Evolutionary conservation across 352 stramenopile genomes (phyloP).

Genomic region (Elongisporangium undulatum): DNA sequence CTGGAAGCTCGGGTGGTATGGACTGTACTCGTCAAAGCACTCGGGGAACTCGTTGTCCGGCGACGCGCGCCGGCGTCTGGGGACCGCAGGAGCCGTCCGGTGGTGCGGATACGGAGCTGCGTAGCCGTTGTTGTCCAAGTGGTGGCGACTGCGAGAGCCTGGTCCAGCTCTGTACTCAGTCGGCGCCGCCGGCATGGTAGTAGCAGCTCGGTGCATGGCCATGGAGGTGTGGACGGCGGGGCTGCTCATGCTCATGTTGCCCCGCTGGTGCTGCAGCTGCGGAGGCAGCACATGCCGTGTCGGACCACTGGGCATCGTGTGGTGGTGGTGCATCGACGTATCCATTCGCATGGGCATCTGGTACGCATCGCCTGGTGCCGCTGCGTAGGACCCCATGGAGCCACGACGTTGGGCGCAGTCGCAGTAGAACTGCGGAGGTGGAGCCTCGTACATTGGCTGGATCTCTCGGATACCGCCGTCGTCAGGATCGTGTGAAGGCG

Average conservation of each 20-base stretch:
- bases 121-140: neutral
- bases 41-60: conserved; percentile 16
- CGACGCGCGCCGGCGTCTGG: neutral
- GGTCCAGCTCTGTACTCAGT: neutral
- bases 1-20: conserved; percentile 67
- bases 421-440: neutral
- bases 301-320: neutral
- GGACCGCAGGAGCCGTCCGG: neutral
- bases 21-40: conserved; percentile 81
- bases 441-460: neutral
- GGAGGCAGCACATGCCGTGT: neutral
- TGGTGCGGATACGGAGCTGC: neutral
- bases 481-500: neutral
- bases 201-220: neutral
- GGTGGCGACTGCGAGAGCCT: neutral
- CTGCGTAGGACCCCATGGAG: neutral
- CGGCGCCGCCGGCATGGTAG: too few species aligned
- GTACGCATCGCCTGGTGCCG: neutral
- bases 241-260: neutral
- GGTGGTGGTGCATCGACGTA: neutral
- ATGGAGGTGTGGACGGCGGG: neutral
- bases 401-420: neutral
- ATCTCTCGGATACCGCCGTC: neutral
- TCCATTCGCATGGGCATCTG: neutral
- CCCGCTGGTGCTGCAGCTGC: neutral